These are phyloP conservation scores for Cercis canadensis DNA, from an alignment of 306 rosid genomes.

Conservation along the genomic window DNA sequence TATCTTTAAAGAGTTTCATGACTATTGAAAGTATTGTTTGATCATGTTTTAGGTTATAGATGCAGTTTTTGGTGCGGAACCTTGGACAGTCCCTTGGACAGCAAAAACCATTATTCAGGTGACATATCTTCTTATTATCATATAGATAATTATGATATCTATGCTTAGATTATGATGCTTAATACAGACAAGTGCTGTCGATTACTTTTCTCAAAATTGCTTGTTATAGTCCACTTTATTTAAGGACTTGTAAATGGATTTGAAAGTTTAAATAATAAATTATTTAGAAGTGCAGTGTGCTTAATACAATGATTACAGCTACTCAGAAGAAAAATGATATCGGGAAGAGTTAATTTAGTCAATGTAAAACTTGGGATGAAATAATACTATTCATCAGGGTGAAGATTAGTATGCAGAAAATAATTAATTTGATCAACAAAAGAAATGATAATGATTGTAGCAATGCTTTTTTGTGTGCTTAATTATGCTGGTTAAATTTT, in stretches of 20 bases:
- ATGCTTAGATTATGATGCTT: slow-evolving; percentile 24
- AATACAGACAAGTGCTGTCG: not conserved
- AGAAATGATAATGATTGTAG: not conserved
- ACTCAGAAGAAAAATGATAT: not conserved
- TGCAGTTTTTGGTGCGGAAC: slow-evolving; percentile 40
- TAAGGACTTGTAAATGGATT: slow-evolving; percentile 3
- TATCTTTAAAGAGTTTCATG: slow-evolving; percentile 8
- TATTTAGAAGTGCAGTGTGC: slow-evolving; percentile 1
- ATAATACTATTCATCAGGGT: not conserved
- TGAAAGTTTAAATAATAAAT: not conserved
- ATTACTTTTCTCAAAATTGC: slow-evolving; percentile 9
- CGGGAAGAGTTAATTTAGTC: not conserved
- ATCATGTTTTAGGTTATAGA: slow-evolving; percentile 43
- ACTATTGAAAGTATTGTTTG: slow-evolving; percentile 26
- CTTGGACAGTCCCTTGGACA: slow-evolving; percentile 70
- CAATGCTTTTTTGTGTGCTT: not conserved
- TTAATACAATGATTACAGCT: not conserved
- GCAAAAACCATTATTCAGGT: slow-evolving; percentile 66
- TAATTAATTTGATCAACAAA: not conserved
- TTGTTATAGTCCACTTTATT: slow-evolving; percentile 3
- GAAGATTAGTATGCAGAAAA: not conserved
- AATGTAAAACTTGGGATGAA: not conserved
- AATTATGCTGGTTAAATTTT: not conserved
- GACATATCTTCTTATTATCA: slow-evolving; percentile 33
- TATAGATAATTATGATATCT: slow-evolving; percentile 19